Base-by-base conservation (phyloP, 306 rosid species). In the Carpinus fangiana region DNA sequence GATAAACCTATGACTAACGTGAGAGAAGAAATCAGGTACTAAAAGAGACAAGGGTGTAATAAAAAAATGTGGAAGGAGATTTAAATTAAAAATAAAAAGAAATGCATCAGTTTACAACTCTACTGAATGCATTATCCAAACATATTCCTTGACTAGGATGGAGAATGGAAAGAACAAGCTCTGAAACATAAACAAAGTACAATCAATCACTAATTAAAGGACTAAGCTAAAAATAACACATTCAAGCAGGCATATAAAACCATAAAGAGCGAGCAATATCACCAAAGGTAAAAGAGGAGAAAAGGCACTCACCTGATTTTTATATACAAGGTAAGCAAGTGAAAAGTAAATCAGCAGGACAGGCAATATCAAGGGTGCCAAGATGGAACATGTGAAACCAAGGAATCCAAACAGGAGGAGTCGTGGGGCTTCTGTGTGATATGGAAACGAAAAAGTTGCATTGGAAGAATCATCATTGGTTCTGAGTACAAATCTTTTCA, bases 351-450 rank as follows among this genome's bases (percentile, higher is more conserved):
- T 64, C 79, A 91, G 83, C 88, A 95, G 81, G 90, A 91, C 91
- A 52, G 98, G 99, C 75, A 88, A 79, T 84, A 95, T 93, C 12
- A 95, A 79, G 76, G 99, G 99, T 43, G 97, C 91, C 83, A 95
- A 84, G 85, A 93, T 90, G 74, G 91, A 80, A 82, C 96, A 93
- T 68, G 90, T 90, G 82, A 91, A 93, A 36, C 99, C 99, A 23
- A 95, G 83, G 79, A 91, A 95, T 83, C 93, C 94, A 78, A 95
- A 93, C 16, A 95, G 88, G 41, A 95, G 87, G 72, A 95, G 64
- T 85, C 98, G 88, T 28, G 99, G 97, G 77, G 87, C 90, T 88
- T 95, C 96, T 3, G 98, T 95, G 73, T 95, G 96, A 85, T 93
- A 95, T 3, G 99, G 99, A 81, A 95, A 95, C 67, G 93, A 77